Base-by-base conservation (phyloP, 2,329 filamentous ascomycete genomes). In the Ophiostoma populinum region DNA sequence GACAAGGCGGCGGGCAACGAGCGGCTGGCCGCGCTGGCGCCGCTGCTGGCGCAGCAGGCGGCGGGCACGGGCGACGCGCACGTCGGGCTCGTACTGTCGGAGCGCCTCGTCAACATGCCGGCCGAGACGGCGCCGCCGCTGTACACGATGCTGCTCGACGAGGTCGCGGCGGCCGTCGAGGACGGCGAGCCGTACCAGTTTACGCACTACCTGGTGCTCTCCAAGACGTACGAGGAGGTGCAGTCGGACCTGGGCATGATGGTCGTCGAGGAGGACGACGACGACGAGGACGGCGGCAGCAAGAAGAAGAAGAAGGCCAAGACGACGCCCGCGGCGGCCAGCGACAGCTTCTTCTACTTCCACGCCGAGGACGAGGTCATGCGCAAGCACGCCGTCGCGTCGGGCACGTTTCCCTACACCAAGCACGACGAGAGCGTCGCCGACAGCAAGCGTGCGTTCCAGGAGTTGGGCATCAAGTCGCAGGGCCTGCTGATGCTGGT, bases 31-130 rank as follows among this genome's bases (percentile, higher is more conserved):
- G 51, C 58, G 1, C 53, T 85, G 22, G 56, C 65, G 0, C 52
- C 63, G n/a, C 58, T 81, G n/a, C 55, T 83, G 40, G 26, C 30
- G 8, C 19, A 37, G 25, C 36, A 6, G 57, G 58, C 11, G 56
- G 59, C 15, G 9, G 18, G 24, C 7, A 16, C 15, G 15, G 25
- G 24, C 28, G 24, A 21, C 5, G 21, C 41, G 4, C 74, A 83
- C 37, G 69, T 94, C 38, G 90, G 85, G 4, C 62, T 98, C 12
- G 69, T 98, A 19, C 64, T 98, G n/a, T 81, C 83, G 3, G 90
- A 98, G 56, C 75, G 87, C 16, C 65, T 95, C 48, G 85, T 98
- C 62, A 98, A 98, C 61, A 86, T 94, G 64, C 90, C 90, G n/a
- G 65, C 81, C 12, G 82, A 95, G 56, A 75, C 93, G 43, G 74